These are phyloP conservation scores for Tagetes patula DNA, from an alignment of 129 eudicot genomes.

Conservation along the genomic window DNA sequence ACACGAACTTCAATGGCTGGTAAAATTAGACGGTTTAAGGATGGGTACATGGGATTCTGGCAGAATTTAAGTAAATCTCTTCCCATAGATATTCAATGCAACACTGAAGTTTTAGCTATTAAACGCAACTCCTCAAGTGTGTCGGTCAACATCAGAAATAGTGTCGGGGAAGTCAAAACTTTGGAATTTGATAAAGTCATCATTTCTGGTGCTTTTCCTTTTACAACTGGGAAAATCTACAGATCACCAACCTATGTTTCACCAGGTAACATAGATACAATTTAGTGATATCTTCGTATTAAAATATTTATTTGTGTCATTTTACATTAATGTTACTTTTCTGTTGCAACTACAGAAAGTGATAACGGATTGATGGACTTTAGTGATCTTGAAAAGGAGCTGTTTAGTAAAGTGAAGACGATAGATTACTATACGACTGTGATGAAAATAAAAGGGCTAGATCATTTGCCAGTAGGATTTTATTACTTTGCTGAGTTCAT, in stretches of 20 bases:
- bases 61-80: constrained; percentile 53
- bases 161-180: constrained; percentile 37
- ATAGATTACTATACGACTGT: constrained; percentile 88
- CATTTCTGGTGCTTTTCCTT: constrained; percentile 76
- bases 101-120: constrained; percentile 59
- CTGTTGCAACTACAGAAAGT: constrained; percentile 40
- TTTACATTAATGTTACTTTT: constrained; percentile 7
- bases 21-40: constrained; percentile 72
- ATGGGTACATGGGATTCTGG: constrained; percentile 76
- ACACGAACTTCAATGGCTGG: constrained; percentile 91
- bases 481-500: constrained; percentile 76
- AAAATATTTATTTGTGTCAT: background rate
- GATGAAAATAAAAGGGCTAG: constrained; percentile 72
- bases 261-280: constrained; percentile 37
- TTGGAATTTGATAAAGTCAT: constrained; percentile 69
- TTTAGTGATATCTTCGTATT: background rate
- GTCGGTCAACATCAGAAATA: constrained; percentile 38
- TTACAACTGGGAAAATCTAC: constrained; percentile 57
- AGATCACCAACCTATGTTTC: constrained; percentile 48
- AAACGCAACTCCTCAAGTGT: constrained; percentile 48
- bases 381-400: constrained; percentile 64
- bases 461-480: constrained; percentile 76
- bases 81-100: constrained; percentile 56
- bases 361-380: constrained; percentile 48
- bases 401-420: constrained; percentile 66